Percentiles rank a stretch among this genome's conserved stretches.
Conservation (phyloP, 1,284 basidiomycete species). For the Quambalaria eucalypti region DNA sequence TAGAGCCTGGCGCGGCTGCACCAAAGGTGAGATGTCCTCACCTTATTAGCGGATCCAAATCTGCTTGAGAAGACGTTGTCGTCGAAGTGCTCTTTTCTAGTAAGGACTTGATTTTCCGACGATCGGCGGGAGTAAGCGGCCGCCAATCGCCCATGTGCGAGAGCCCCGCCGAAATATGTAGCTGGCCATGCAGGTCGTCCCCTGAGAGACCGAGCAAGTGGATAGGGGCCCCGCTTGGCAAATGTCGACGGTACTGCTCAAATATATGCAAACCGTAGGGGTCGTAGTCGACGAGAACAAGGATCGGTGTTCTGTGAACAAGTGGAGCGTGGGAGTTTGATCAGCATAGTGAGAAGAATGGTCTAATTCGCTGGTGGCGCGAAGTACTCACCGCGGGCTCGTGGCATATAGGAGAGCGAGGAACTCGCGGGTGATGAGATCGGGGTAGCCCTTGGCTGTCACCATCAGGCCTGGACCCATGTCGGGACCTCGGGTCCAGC, state of each 20-base stretch:
- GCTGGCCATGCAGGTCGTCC: background rate
- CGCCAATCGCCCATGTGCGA: background rate
- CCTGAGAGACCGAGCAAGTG: background rate
- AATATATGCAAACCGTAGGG: background rate
- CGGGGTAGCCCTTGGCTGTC: constrained; percentile 35
- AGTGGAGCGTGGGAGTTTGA: no score
- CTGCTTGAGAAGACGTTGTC: background rate
- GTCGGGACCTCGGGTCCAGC: no score
- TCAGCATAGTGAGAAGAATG: background rate
- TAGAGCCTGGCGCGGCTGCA: background rate
- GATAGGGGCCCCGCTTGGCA: background rate
- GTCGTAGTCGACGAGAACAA: background rate
- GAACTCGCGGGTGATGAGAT: constrained; percentile 17
- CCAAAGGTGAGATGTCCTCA: background rate
- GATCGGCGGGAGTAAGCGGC: background rate
- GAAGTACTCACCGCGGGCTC: background rate
- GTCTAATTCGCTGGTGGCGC: background rate
- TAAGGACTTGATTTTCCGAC: background rate
- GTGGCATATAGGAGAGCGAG: constrained; percentile 2
- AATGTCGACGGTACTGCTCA: background rate
- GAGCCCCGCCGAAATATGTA: no score
- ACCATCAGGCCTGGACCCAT: constrained; percentile 1
- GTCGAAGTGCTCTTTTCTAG: background rate
- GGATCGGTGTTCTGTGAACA: no score
- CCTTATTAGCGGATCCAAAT: background rate